Conservation (phyloP, 2,329 filamentous ascomycete species). For the Alternaria sp. region DNA sequence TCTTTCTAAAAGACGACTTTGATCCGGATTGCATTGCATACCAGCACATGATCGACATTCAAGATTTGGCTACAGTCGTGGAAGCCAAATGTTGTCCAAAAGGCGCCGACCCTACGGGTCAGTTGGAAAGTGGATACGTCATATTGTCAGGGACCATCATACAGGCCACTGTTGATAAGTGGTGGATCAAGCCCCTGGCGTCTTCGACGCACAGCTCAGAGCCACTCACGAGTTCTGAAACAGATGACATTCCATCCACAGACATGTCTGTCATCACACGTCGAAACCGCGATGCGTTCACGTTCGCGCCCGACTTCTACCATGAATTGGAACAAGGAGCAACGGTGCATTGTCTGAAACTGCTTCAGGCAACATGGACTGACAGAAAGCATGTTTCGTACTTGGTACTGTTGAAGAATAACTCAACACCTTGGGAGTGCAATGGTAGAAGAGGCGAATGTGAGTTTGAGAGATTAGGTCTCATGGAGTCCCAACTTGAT, state of each 20-base stretch:
- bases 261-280: background rate
- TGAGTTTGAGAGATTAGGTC: background rate
- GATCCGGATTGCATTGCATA: no score
- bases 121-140: background rate
- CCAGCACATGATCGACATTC: no score
- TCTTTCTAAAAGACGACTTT: no score
- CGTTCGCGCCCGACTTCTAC: background rate
- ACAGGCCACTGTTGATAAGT: background rate
- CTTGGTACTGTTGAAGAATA: background rate
- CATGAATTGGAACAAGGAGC: background rate
- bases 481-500: background rate
- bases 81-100: background rate
- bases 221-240: no score
- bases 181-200: no score
- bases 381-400: no score
- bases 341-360: background rate
- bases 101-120: background rate
- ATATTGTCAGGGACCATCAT: background rate
- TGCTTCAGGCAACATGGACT: background rate
- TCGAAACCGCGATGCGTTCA: background rate
- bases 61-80: background rate
- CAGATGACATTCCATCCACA: no score
- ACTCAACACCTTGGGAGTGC: background rate
- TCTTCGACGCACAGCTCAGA: no score
- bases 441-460: background rate